Base-by-base conservation (phyloP, 2,329 filamentous ascomycete species). In the Hysterium pulicare region DNA sequence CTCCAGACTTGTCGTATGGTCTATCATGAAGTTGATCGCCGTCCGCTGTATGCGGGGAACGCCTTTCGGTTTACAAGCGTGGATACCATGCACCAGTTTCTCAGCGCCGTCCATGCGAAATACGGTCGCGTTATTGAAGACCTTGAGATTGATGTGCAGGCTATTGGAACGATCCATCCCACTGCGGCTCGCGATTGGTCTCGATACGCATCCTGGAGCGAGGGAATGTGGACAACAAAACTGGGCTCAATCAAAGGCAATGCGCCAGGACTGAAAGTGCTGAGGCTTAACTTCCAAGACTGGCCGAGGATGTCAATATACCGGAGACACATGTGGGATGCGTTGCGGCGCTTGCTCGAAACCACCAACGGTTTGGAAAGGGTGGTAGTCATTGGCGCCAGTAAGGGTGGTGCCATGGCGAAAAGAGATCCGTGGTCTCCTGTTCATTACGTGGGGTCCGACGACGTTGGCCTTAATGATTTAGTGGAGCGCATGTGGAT, bases 91-190 rank as follows among this genome's bases (percentile, higher is more conserved):
- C 54, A 53, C 3, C 33, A 41, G 8, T 70, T 69, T 51, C 49
- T 69, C 24, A 30, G 34, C 0, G 46, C 49, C 2, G 42, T 67
- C 5, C 53, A 54, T 5, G 33, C 49, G 5, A 37, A 46, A 9
- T 45, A 56, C 39, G 48, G 51, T 28, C 42, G 47, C 3, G 46
- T 49, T 16, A 49, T 71, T 4, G 49, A 51, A 2, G 57, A 65
- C 38, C 41, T 70, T n/a, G 64, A 68, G 30, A 54, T 71, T 33
- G 64, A 69, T 42, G 50, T 66, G 9, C 55, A 59, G 9, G 51
- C 53, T 21, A 50, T 68, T 4, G 43, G 58, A 38, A 52, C 50
- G 13, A 50, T 53, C 34, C 54, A 55, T 13, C 53, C 54, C 2
- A 45, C 46, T 1, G 40, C 59, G 13, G 55, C 51, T 19, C 51